These are phyloP conservation scores for Ceratocystis variospora DNA, from an alignment of 2,329 filamentous ascomycete species.

Conservation along the genomic window DNA sequence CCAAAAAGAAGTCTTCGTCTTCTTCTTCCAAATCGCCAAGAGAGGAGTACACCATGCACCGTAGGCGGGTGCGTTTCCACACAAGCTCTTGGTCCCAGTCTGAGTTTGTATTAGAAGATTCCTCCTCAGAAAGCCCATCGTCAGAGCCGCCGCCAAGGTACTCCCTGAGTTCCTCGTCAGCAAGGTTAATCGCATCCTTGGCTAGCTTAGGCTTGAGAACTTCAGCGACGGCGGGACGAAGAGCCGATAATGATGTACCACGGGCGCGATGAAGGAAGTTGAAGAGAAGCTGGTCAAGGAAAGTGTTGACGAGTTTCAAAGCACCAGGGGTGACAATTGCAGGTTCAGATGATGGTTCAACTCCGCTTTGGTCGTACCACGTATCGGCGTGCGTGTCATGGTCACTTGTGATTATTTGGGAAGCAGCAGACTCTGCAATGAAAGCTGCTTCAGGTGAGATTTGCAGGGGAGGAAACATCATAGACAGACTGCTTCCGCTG, in stretches of 20 bases:
- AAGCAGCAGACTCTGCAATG: slow-evolving; percentile 75
- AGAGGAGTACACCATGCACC: slow-evolving; percentile 97
- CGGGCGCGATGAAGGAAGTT: slow-evolving; percentile 71
- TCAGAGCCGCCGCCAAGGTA: slow-evolving; percentile 70
- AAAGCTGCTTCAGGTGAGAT: slow-evolving; percentile 71
- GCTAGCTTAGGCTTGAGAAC: slow-evolving; percentile 83
- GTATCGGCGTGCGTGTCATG: slow-evolving; percentile 60
- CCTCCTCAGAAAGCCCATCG: slow-evolving; percentile 50
- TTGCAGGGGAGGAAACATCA: slow-evolving; percentile 51
- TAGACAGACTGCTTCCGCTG: slow-evolving; percentile 39
- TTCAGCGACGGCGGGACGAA: slow-evolving; percentile 72
- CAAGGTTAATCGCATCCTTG: slow-evolving; percentile 66
- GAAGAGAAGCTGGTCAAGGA: slow-evolving; percentile 86
- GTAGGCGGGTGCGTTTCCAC: slow-evolving; percentile 83
- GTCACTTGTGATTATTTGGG: slow-evolving; percentile 81
- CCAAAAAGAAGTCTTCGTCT: slow-evolving; percentile 80
- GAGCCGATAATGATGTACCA: slow-evolving; percentile 58
- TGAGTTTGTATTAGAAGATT: slow-evolving; percentile 31
- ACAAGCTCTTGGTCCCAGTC: slow-evolving; percentile 84
- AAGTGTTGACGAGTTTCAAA: slow-evolving; percentile 70
- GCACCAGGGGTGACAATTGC: slow-evolving; percentile 61
- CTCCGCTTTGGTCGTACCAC: slow-evolving; percentile 55
- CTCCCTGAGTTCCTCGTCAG: slow-evolving; percentile 75
- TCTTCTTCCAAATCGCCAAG: slow-evolving; percentile 96
- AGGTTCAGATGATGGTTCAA: slow-evolving; percentile 51